Conservation (phyloP, 306 rosid genomes). For the Rubus idaeus region DNA sequence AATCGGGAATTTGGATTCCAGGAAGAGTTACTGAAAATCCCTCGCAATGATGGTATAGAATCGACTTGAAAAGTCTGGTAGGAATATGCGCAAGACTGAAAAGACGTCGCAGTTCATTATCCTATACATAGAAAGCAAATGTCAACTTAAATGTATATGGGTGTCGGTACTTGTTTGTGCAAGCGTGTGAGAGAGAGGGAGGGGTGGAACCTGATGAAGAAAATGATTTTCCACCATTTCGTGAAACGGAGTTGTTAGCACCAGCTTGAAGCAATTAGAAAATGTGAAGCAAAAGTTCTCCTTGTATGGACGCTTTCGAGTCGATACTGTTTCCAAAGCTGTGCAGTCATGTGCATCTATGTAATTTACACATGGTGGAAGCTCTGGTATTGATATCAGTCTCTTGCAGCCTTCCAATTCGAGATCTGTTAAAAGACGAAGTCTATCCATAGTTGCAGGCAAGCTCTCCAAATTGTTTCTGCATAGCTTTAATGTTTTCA, state of each 20-base stretch:
- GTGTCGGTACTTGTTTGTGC: no score
- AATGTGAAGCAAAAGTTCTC: background rate
- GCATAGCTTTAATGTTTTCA: background rate
- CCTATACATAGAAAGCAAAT: background rate
- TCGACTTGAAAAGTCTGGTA: no score
- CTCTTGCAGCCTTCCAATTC: background rate
- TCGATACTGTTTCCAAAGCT: background rate
- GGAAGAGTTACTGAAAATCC: background rate
- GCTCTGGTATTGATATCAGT: background rate
- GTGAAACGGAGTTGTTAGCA: background rate
- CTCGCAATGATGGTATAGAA: no score
- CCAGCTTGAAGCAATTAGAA: background rate
- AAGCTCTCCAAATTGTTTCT: background rate
- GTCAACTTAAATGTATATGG: no score
- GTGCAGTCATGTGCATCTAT: background rate
- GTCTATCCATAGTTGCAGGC: background rate
- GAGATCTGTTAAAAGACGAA: background rate
- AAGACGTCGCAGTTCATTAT: background rate
- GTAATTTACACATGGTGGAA: background rate
- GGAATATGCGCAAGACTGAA: no score
- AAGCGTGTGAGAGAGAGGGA: background rate
- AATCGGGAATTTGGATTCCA: background rate
- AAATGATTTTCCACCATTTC: no score
- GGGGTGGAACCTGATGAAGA: background rate
- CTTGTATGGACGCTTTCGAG: background rate